Conservation (phyloP, 164 flowering plant genomes). For the Umbellularia californica region DNA sequence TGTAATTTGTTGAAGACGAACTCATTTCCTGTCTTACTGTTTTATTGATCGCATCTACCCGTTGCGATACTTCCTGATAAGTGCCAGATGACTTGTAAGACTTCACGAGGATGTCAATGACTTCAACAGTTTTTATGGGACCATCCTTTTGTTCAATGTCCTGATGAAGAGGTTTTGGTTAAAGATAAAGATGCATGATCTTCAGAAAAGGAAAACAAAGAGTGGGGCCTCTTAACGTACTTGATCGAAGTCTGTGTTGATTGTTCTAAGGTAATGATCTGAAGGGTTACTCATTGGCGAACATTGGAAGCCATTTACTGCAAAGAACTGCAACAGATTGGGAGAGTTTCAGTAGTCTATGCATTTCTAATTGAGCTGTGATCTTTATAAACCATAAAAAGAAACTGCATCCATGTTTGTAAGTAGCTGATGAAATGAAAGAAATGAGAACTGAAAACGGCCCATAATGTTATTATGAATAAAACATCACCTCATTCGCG, state of each 20-base stretch:
- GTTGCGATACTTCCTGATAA: constrained; percentile 20
- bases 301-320: constrained; percentile 65
- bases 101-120: constrained; percentile 30
- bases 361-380: too few species aligned
- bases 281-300: constrained; percentile 69
- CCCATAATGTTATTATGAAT: neutral
- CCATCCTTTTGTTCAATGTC: constrained; percentile 36
- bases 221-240: constrained; percentile 20
- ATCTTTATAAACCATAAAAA: too few species aligned
- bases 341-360: too few species aligned
- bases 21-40: constrained; percentile 19
- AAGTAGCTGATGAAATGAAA: too few species aligned
- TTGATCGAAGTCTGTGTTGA: constrained; percentile 70
- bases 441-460: too few species aligned
- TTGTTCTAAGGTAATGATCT: constrained; percentile 68
- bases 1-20: neutral
- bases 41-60: constrained; percentile 21
- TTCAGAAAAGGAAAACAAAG: neutral
- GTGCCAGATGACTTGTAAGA: constrained; percentile 41
- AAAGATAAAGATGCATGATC: neutral
- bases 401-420: too few species aligned
- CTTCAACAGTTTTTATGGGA: constrained; percentile 23
- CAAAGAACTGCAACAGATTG: constrained; percentile 47
- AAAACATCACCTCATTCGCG: constrained; percentile 34
- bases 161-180: constrained; percentile 7